Base-by-base conservation (phyloP, 495 filamentous ascomycete genomes). In the Immersiella caudata region DNA sequence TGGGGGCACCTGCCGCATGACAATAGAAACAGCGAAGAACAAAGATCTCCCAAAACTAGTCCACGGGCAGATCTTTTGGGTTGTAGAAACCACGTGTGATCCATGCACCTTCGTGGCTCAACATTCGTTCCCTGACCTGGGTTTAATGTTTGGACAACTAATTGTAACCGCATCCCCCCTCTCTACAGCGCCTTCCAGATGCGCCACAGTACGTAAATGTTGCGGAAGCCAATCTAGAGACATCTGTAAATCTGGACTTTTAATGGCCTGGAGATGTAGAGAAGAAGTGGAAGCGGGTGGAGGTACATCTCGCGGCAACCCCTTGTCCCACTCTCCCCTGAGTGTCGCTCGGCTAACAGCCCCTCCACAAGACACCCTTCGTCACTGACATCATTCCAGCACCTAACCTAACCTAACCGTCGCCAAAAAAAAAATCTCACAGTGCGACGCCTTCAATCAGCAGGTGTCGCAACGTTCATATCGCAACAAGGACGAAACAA, bases 301-400 rank as follows among this genome's bases (percentile, higher is more conserved):
- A 55, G 20, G 51, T 25, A 18, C 50, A 18, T 22, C 27, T 29
- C 22, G 33, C 18, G 18, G 18, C 27, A n/a, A 36, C 26, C 46
- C 61, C 46, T 20, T 49, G 29, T 49, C 59, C 18, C 16, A 33
- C 26, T 50, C 26, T 57, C 56, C 51, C 40, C 63, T 24, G 49
- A 26, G 63, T 58, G 62, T 49, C 51, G 63, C 63, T 65, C 63
- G 52, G 63, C 63, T 57, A 65, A 57, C 51, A 36, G 52, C 51
- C 63, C 63, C 63, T 36, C 52, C 50, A 56, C 20, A 24, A 26
- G n/a, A 58, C 24, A 27, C n/a, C 35, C 60, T 22, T 27, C 68
- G 61, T 56, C 65, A 68, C 71, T 76, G 73, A 75, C 73, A 75
- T 75, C 75, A 74, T 76, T 65, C 51, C 54, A 54, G 24, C 56